Percentiles rank a stretch among this genome's conserved stretches.
phyloP scores from a whole-genome alignment of 2,329 filamentous ascomycete species.

The Pseudogymnoascus sp. region DNA sequence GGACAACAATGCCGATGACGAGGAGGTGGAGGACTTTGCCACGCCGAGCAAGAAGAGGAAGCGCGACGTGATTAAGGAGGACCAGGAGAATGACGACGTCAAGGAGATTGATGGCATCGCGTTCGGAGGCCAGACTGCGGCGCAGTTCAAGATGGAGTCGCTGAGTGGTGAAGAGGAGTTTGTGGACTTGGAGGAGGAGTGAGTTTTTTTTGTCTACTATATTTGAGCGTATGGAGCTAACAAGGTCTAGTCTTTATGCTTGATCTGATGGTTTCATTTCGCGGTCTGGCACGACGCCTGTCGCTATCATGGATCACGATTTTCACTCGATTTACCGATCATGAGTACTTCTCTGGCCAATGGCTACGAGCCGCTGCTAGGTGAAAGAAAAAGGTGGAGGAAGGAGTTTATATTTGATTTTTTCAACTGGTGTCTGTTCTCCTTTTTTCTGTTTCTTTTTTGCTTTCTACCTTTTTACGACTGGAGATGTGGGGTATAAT shows the following conservation, averaged over 20 bases:
- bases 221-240: not conserved
- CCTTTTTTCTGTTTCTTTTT: not conserved
- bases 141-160: constrained; percentile 16
- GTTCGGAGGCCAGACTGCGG: not conserved
- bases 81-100: constrained; percentile 3
- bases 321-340: not conserved
- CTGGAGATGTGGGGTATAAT: not conserved
- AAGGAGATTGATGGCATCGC: not conserved
- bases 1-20: constrained; percentile 6
- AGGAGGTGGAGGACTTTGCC: not conserved
- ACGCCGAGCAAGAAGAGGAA: constrained; percentile 15
- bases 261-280: not conserved
- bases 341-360: not conserved
- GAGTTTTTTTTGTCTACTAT: not conserved
- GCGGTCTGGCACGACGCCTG: not conserved
- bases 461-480: not conserved
- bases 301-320: not conserved
- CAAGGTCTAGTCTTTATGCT: not conserved
- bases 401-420: not conserved
- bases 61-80: constrained; percentile 14
- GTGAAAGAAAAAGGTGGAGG: not conserved
- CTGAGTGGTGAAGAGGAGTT: not conserved
- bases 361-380: not conserved
- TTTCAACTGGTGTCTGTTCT: not conserved
- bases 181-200: not conserved